Evolutionary conservation across 78 protist genomes (phyloP).

Genomic region (Guillardia theta): DNA sequence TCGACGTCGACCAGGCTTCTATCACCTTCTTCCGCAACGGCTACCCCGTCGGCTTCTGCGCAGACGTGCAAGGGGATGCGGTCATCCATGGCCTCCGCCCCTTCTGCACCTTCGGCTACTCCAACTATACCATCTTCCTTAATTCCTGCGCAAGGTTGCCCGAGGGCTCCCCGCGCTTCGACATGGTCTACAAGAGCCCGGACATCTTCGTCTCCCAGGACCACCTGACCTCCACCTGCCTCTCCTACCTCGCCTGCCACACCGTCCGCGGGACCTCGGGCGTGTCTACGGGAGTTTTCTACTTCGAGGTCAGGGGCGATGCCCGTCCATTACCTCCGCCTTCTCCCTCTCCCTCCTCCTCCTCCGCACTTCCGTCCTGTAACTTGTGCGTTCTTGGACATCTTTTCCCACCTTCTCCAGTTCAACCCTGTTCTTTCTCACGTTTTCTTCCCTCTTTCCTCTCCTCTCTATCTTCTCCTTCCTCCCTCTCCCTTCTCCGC

Average conservation of each 20-base stretch:
- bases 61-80: not conserved
- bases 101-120: not conserved
- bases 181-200: not conserved
- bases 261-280: not conserved
- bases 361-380: too few relatives aligned
- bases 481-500: too few relatives aligned
- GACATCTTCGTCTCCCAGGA: not conserved
- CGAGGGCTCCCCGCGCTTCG: not conserved
- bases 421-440: too few relatives aligned
- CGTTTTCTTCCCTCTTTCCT: too few relatives aligned
- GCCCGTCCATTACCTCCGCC: not conserved
- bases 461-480: too few relatives aligned
- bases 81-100: not conserved
- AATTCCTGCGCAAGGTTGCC: not conserved
- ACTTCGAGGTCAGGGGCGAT: conserved; percentile 5
- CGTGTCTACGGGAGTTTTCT: not conserved
- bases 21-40: not conserved
- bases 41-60: not conserved
- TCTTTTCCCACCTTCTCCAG: too few relatives aligned
- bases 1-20: not conserved
- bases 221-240: not conserved
- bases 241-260: not conserved
- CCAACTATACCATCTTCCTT: not conserved
- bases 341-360: not conserved
- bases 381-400: too few relatives aligned